These are phyloP conservation scores for Melaleuca quinquenervia DNA, from an alignment of 345 rosid species.

Conservation along the genomic window DNA sequence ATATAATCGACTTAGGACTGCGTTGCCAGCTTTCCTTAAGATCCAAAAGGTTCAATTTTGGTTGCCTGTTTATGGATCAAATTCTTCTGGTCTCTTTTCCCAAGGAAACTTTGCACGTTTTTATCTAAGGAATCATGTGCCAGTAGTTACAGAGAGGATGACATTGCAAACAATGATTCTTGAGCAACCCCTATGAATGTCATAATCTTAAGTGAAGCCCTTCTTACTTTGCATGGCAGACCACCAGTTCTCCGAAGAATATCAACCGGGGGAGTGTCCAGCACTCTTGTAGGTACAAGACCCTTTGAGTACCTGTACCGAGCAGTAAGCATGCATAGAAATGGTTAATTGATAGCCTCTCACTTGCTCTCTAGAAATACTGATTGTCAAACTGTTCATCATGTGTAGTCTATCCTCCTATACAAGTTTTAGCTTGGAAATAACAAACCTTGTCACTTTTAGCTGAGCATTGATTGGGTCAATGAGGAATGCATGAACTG, in stretches of 20 bases:
- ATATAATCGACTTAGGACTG: not conserved
- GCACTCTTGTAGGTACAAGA: constrained; percentile 45
- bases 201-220: not conserved
- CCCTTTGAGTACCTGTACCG: constrained; percentile 56
- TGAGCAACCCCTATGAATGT: not conserved
- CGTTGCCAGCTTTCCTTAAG: not conserved
- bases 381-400: not conserved
- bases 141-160: not conserved
- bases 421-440: not conserved
- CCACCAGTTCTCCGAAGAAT: constrained; percentile 48
- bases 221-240: constrained; percentile 64
- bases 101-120: not conserved
- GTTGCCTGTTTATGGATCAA: not conserved
- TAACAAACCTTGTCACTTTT: not conserved
- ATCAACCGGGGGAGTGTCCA: constrained; percentile 64
- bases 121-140: not conserved
- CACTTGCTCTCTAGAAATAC: not conserved
- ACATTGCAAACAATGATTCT: not conserved
- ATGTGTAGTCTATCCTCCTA: not conserved
- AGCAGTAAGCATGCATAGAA: not conserved
- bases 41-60: not conserved
- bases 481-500: not conserved
- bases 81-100: not conserved
- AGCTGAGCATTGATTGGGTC: not conserved
- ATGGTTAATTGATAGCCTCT: not conserved